A percentile compares a stretch with the other conserved stretches of the same genome.
Evolutionary conservation across 495 filamentous ascomycete species (phyloP).

Genomic region (Lepidopterella palustris): DNA sequence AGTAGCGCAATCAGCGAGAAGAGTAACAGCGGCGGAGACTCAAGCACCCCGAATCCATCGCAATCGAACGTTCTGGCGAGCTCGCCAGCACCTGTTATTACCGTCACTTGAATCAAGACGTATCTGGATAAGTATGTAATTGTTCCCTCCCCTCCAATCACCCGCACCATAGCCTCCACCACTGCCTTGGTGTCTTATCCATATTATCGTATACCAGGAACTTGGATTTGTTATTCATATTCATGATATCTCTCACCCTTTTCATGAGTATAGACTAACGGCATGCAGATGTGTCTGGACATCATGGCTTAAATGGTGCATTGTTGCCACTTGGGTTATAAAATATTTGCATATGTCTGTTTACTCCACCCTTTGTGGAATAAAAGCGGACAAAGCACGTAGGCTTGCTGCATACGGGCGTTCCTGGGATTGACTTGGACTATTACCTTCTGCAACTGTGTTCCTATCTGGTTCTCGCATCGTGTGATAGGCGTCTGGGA

Average conservation of each 20-base stretch:
- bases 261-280: no score
- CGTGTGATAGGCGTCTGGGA: constrained; percentile 7
- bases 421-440: constrained; percentile 23
- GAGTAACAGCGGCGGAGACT: constrained; percentile 57
- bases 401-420: constrained; percentile 1
- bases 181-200: not conserved
- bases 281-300: no score
- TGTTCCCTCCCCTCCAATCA: not conserved
- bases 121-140: constrained; percentile 27
- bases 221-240: not conserved
- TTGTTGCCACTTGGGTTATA: constrained; percentile 26
- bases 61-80: constrained; percentile 33
- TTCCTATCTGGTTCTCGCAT: not conserved
- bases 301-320: no score
- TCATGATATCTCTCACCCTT: no score
- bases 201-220: no score
- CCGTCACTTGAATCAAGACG: constrained; percentile 27
- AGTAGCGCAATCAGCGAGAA: constrained; percentile 66
- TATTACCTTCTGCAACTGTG: constrained; percentile 2
- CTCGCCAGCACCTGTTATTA: constrained; percentile 42
- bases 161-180: not conserved
- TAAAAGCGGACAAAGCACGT: not conserved
- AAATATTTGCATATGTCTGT: constrained; percentile 28
- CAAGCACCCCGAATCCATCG: constrained; percentile 33
- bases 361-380: not conserved